Evolutionary conservation across 2,329 filamentous ascomycete species (phyloP).

Genomic region (Penicillium sp.): DNA sequence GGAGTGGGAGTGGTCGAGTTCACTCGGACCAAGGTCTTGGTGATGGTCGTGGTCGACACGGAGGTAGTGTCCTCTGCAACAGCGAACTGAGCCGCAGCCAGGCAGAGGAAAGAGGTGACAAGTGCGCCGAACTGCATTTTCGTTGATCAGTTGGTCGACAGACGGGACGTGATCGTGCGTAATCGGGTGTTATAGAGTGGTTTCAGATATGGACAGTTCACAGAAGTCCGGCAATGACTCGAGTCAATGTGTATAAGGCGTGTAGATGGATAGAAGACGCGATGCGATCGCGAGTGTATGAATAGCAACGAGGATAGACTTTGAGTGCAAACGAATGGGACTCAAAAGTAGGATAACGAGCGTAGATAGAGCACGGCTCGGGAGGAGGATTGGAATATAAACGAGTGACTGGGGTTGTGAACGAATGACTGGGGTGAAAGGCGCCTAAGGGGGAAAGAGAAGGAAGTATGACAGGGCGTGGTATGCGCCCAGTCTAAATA

Average conservation of each 20-base stretch:
- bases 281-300: conserved; percentile 5
- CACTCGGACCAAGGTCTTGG: conserved; percentile 46
- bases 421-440: conserved; percentile 20
- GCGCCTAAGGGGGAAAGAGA: conserved; percentile 11
- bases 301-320: conserved; percentile 5
- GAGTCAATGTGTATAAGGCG: background rate
- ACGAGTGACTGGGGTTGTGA: conserved; percentile 13
- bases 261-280: background rate
- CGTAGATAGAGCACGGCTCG: conserved; percentile 31
- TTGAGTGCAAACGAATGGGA: conserved; percentile 27
- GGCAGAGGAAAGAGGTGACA: conserved; percentile 34
- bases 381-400: conserved; percentile 6
- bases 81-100: conserved; percentile 33
- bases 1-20: conserved; percentile 37
- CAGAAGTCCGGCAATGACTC: conserved; percentile 3
- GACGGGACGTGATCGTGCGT: background rate
- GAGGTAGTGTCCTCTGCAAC: conserved; percentile 30
- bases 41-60: conserved; percentile 38
- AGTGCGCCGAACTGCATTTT: conserved; percentile 40
- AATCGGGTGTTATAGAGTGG: background rate
- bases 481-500: conserved; percentile 23
- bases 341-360: conserved; percentile 26
- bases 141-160: conserved; percentile 3
- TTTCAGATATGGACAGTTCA: background rate
- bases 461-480: conserved; percentile 19